Evolutionary conservation across 352 stramenopile species (phyloP).

Genomic region (Phytophthora tubulina): DNA sequence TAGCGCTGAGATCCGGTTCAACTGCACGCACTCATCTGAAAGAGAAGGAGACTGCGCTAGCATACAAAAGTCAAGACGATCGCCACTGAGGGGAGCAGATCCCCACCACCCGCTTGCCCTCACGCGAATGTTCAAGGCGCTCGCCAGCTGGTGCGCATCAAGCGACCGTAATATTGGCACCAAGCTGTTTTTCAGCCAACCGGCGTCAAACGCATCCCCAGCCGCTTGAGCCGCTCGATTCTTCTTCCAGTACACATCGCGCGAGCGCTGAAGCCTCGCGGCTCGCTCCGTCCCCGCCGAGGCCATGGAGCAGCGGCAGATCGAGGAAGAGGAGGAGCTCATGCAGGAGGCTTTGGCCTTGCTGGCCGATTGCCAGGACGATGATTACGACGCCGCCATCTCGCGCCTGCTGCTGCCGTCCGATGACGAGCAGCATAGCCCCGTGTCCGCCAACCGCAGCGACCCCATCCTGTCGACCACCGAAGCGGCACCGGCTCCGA

Average conservation of each 20-base stretch:
- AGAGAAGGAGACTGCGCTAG: not conserved
- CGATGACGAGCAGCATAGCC: constrained; percentile 37
- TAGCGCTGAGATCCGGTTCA: constrained; percentile 4
- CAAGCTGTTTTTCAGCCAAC: constrained; percentile 35
- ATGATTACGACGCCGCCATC: constrained; percentile 41
- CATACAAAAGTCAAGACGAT: constrained; percentile 13
- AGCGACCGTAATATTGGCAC: not conserved
- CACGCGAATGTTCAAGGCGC: constrained; percentile 23
- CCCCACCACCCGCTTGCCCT: constrained; percentile 10
- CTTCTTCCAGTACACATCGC: constrained; percentile 28
- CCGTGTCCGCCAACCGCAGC: constrained; percentile 30
- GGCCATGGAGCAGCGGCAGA: constrained; percentile 44
- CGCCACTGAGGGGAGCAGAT: not conserved
- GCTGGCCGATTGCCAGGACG: constrained; percentile 47
- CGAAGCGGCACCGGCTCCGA: constrained; percentile 1
- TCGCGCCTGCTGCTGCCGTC: constrained; percentile 50
- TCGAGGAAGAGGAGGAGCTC: constrained; percentile 47
- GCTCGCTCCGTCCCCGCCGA: constrained; percentile 25
- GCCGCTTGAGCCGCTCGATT: constrained; percentile 12
- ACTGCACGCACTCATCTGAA: constrained; percentile 3
- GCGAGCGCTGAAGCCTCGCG: constrained; percentile 11
- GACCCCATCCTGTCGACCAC: constrained; percentile 20
- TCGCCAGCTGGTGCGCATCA: constrained; percentile 22
- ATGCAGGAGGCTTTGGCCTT: constrained; percentile 58
- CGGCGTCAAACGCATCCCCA: constrained; percentile 26